Base-by-base conservation (phyloP, 2,329 filamentous ascomycete species). In the Xylariaceae sp. region DNA sequence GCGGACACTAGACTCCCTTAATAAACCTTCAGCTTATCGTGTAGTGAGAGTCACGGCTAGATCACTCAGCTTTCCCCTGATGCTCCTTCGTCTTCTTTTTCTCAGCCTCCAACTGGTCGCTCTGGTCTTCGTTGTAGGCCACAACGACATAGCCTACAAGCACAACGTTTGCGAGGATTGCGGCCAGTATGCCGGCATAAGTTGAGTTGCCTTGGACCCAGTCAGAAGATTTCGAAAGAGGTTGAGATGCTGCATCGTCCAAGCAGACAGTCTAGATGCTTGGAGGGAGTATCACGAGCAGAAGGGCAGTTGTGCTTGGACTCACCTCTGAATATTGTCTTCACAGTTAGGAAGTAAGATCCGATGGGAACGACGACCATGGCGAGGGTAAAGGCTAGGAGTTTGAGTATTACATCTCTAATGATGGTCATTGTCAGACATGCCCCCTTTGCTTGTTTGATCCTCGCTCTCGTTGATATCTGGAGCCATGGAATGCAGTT, bases 351-450 rank as follows among this genome's bases (percentile, higher is more conserved):
- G 68, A 95, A 99, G 71, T 96, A 99, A 39, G 87, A 90, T 38
- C 89, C 85, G 59, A 99, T 89, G 12, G 94, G 94, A 17, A 88
- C 71, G 14, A 87, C 80, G 52, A 96, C 80, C 92, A 99, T 97
- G 65, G 90, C 91, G 36, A 91, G 75, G 0, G 91, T 95, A 72
- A 96, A 97, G 56, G 81, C 85, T 14, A 97, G 78, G 17, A 99
- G 83, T 73, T 97, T 99, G 64, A 85, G 73, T 57, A 99, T 94
- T 58, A 97, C 90, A 64, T 87, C 77, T 49, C 90, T 90, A 44
- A 17, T 27, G 38, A 48, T 53, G 52, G 43, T 49, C 45, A 17
- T 30, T 33, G 33, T 11, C 17, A 17, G 12, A 33, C 3, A 33
- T 14, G n/a, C 31, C 30, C 31, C 33, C 15, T 11, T 41, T n/a